Evolutionary conservation across 2,329 filamentous ascomycete genomes (phyloP), one percentile per base, ranked within the genome.

Genomic region (Pseudogymnoascus sp.): DNA sequence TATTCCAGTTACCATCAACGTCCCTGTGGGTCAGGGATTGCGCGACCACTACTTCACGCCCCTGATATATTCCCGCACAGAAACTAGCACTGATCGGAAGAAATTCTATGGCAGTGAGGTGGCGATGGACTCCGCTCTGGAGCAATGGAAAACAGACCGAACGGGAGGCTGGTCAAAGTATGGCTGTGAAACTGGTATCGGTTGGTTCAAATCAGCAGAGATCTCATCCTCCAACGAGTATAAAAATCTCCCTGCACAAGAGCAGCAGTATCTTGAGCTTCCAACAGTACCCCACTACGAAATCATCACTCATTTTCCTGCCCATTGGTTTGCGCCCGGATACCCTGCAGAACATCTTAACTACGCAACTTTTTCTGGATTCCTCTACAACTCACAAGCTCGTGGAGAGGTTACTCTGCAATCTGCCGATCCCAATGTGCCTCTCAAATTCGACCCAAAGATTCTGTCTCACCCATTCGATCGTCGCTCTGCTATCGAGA

Each of bases 281-380:
- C 74, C 78, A 12, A 83, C 80, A 0, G 76, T 87, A 2, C 85
- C 85, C 0, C 78, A 81, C 58, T 85, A 78, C 65, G 85, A 88
- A 66, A 69, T 86, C 13, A 62, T 79, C 7, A 78, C 75, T 1
- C 78, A 81, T 63, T 74, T 79, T 62, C 76, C 77, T 0, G 65
- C 77, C 3, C 79, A 80, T 65, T 76, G 36, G 25, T 1, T 17
- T 21, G 67, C 21, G 21, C 21, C 21, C 4, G 21, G 21, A 21
- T 21, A 21, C 21, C 21, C 21, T 4, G 21, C 21, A 21, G 21
- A 21, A 21, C 35, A 68, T 73, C 36, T 59, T 77, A 0, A 80
- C 80, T 0, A 68, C 72, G 1, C 74, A 79, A 36, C 69, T 58
- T 2, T 58, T 74, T 0, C 60, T 68, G 74, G 79, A 0, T 81